These are phyloP conservation scores for Entrophospora sp. DNA, from an alignment of 192 early-diverging fungal species.

Conservation along the genomic window DNA sequence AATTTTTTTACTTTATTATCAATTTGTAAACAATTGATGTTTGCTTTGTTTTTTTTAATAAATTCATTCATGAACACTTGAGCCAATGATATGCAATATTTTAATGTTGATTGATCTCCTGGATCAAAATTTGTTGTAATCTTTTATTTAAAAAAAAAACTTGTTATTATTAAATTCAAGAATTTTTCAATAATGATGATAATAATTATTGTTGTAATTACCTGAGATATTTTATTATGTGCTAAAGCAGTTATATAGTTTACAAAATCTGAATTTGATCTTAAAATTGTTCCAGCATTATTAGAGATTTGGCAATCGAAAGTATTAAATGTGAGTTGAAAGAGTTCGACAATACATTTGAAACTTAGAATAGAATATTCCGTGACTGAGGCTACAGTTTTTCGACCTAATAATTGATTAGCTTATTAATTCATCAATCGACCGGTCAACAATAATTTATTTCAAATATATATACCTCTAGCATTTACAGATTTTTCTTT, in stretches of 20 bases:
- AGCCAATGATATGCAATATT: conserved; percentile 12
- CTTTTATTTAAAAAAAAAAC: too few species aligned
- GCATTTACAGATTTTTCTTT: conserved; percentile 34
- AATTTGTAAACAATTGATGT: not conserved
- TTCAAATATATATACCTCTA: conserved; percentile 26
- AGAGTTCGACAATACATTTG: conserved; percentile 27
- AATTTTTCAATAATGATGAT: too few species aligned
- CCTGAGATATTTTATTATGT: conserved; percentile 27
- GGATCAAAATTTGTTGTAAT: not conserved
- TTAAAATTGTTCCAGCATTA: conserved; percentile 22
- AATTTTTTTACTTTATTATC: conserved; percentile 3
- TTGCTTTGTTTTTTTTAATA: conserved; percentile 15
- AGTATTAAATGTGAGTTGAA: conserved; percentile 31
- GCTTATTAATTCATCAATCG: not conserved
- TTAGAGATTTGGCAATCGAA: not conserved
- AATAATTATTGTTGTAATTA: not conserved
- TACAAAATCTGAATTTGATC: conserved; percentile 36
- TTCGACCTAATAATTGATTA: conserved; percentile 21
- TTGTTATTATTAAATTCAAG: too few species aligned
- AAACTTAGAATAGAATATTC: conserved; percentile 20
- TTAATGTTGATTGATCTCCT: conserved; percentile 1
- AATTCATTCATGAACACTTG: conserved; percentile 24
- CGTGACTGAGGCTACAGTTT: not conserved
- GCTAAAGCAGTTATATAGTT: conserved; percentile 36
- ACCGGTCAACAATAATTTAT: not conserved